Evolutionary conservation across 2,329 filamentous ascomycete species (phyloP).

Genomic region (Pestalotiopsis sp.): DNA sequence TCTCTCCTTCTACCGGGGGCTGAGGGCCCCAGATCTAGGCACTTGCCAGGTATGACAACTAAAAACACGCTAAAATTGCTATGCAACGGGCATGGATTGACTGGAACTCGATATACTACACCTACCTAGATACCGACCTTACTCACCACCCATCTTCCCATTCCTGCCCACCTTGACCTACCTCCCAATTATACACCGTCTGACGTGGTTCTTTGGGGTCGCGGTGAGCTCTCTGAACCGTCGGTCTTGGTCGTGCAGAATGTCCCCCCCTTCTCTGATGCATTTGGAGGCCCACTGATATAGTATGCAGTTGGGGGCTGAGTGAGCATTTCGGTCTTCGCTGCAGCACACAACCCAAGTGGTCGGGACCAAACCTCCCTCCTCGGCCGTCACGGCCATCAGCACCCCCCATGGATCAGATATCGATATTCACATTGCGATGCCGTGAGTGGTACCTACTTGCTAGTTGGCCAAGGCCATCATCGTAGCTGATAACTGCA

Average conservation of each 20-base stretch:
- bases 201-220: neutral
- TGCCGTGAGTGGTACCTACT: neutral
- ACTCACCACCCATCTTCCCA: too few relatives aligned
- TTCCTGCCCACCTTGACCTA: too few relatives aligned
- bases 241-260: too few relatives aligned
- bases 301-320: neutral
- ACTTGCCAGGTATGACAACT: neutral
- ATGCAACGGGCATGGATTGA: neutral
- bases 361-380: neutral
- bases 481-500: neutral
- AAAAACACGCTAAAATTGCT: neutral
- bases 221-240: too few relatives aligned
- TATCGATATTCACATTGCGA: neutral
- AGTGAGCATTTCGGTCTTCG: neutral
- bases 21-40: slow-evolving; percentile 15
- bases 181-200: neutral
- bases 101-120: neutral
- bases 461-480: neutral
- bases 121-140: neutral
- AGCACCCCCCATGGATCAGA: neutral
- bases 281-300: neutral
- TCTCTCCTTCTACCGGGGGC: slow-evolving; percentile 15
- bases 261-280: neutral
- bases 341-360: neutral
- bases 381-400: neutral